Evolutionary conservation across 2,329 filamentous ascomycete species (phyloP).

Genomic region (Pestalotiopsis sp.): DNA sequence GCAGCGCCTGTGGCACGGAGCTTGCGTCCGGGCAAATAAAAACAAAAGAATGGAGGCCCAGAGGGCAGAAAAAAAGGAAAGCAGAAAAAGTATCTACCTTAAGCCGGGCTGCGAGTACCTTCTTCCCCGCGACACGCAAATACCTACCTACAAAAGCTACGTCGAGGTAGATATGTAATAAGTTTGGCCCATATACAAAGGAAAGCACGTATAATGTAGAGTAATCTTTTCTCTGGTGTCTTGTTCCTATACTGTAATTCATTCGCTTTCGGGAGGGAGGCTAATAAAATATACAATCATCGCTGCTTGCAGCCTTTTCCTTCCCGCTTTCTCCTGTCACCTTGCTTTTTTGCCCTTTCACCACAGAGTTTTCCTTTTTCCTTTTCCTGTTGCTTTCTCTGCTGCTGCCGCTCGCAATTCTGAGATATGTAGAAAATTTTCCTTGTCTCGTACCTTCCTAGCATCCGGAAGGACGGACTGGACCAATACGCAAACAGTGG

Average conservation of each 20-base stretch:
- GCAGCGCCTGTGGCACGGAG: neutral
- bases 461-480: neutral
- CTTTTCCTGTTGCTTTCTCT: neutral
- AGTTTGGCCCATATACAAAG: neutral
- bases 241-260: neutral
- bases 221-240: neutral
- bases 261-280: neutral
- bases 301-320: neutral
- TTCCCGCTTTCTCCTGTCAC: neutral
- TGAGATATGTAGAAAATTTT: neutral
- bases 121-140: neutral
- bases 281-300: neutral
- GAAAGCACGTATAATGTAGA: neutral
- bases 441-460: neutral
- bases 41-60: neutral
- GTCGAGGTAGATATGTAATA: neutral
- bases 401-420: neutral
- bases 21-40: neutral
- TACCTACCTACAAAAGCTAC: neutral
- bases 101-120: neutral
- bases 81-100: neutral
- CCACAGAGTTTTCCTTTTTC: neutral
- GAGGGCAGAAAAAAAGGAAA: neutral
- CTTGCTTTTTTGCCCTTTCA: neutral
- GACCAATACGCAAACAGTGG: neutral